Conservation (phyloP, 768 basidiomycete genomes). For the Peribolospora kevripleyi region DNA sequence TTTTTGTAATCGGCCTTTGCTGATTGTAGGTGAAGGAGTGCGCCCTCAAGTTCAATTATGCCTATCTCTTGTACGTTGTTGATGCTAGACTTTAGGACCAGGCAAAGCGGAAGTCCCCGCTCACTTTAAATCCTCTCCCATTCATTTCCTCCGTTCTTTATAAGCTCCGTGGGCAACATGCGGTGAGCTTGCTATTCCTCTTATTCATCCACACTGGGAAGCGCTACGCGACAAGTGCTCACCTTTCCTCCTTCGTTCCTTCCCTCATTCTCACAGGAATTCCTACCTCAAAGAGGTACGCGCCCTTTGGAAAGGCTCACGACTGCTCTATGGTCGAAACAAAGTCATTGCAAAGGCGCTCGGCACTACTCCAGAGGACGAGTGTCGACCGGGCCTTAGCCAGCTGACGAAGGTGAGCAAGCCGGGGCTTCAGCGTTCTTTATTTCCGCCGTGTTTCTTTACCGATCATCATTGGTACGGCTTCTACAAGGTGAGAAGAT, state of each 20-base stretch:
- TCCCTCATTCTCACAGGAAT: constrained; percentile 29
- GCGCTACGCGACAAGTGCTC: too few relatives aligned
- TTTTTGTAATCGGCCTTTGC: background rate
- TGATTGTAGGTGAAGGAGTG: constrained; percentile 44
- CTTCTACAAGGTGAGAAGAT: too few relatives aligned
- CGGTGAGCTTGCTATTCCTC: too few relatives aligned
- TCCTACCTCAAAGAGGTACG: constrained; percentile 80
- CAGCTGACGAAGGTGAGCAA: constrained; percentile 43
- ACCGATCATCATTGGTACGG: too few relatives aligned
- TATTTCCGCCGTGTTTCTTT: background rate
- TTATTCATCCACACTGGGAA: too few relatives aligned
- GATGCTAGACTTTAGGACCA: constrained; percentile 32
- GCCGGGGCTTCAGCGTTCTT: background rate
- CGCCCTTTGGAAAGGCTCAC: constrained; percentile 75
- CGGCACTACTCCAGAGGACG: constrained; percentile 63
- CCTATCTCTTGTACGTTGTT: constrained; percentile 86
- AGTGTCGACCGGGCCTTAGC: constrained; percentile 51
- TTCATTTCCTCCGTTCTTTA: too few relatives aligned
- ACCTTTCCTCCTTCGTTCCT: too few relatives aligned
- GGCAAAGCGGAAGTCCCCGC: too few relatives aligned
- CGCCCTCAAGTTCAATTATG: constrained; percentile 74
- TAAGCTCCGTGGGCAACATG: too few relatives aligned
- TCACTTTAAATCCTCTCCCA: too few relatives aligned
- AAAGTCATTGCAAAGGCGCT: constrained; percentile 86
- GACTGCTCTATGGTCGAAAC: constrained; percentile 14